These are phyloP conservation scores for Leptodermis oblonga DNA, from an alignment of 257 asterid species.

Conservation along the genomic window DNA sequence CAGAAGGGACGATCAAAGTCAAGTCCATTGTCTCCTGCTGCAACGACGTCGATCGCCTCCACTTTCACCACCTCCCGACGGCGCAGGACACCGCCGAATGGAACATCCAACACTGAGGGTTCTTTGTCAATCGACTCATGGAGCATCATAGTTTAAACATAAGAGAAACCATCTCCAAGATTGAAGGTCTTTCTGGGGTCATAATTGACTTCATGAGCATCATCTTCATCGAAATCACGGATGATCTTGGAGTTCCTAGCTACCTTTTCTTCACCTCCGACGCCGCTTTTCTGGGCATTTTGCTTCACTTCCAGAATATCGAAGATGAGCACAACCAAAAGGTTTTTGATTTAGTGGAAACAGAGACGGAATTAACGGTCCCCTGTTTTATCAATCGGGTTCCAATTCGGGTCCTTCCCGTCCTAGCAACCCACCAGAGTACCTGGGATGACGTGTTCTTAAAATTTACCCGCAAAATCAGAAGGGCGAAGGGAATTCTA, in stretches of 20 bases:
- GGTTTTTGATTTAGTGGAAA: neutral
- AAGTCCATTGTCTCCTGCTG: neutral
- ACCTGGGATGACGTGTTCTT: neutral
- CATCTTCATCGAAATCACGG: constrained; percentile 11
- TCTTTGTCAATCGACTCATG: neutral
- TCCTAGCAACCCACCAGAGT: neutral
- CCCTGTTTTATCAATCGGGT: neutral
- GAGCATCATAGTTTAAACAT: neutral
- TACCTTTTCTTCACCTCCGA: constrained; percentile 10
- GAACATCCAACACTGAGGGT: neutral
- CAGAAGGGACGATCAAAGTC: neutral
- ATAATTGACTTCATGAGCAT: neutral
- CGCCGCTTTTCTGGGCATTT: constrained; percentile 10
- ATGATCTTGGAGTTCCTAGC: constrained; percentile 11
- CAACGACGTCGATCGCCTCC: neutral
- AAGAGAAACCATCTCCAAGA: neutral
- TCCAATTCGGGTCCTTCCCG: constrained; percentile 4
- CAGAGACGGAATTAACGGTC: neutral
- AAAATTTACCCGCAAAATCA: neutral
- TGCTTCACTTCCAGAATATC: constrained; percentile 7
- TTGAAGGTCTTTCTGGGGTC: neutral
- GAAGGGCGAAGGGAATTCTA: constrained; percentile 9
- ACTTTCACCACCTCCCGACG: constrained; percentile 8
- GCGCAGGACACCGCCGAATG: constrained; percentile 6
- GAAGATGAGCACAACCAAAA: constrained; percentile 5